Percentiles rank a stretch among this genome's conserved stretches.
phyloP scores from a whole-genome alignment of 2,329 filamentous ascomycete species.

The Ophiostoma piceae region DNA sequence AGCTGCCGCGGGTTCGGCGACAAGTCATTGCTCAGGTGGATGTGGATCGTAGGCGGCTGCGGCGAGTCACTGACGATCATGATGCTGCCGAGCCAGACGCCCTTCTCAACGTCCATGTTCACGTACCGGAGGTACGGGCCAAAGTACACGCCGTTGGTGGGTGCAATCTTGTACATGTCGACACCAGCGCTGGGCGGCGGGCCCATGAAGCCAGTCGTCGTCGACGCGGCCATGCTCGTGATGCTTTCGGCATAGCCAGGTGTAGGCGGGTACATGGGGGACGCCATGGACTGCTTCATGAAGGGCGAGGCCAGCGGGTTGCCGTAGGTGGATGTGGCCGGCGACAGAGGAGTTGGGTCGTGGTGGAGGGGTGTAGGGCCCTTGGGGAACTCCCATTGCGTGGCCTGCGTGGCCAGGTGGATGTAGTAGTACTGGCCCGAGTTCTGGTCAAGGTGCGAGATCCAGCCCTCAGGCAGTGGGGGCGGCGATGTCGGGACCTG shows the following conservation, averaged over 20 bases:
- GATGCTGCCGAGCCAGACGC: conserved; percentile 88
- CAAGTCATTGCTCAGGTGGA: conserved; percentile 83
- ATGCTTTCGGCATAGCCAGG: conserved; percentile 82
- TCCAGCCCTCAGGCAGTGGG: conserved; percentile 95
- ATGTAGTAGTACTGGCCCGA: conserved; percentile 99
- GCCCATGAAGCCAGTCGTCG: conserved; percentile 76
- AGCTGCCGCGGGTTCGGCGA: conserved; percentile 90
- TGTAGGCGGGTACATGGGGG: conserved; percentile 76
- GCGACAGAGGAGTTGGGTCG: conserved; percentile 76
- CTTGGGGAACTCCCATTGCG: conserved; percentile 98
- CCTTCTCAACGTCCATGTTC: conserved; percentile 93
- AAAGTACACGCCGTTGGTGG: conserved; percentile 96
- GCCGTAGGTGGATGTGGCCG: conserved; percentile 69
- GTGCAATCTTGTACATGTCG: conserved; percentile 87
- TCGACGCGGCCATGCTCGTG: conserved; percentile 69
- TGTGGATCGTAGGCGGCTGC: conserved; percentile 91
- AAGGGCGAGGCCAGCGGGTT: conserved; percentile 68
- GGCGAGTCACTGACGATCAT: conserved; percentile 85
- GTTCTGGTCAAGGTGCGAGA: conserved; percentile 89
- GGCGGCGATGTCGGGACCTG: conserved; percentile 70
- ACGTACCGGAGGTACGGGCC: conserved; percentile 92
- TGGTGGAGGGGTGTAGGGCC: conserved; percentile 84
- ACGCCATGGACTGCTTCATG: conserved; percentile 64
- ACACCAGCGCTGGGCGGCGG: conserved; percentile 86
- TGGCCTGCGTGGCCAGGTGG: conserved; percentile 87